These are phyloP conservation scores for Henningerozyma blattae DNA, from an alignment of 805 yeast species.

Conservation along the genomic window DNA sequence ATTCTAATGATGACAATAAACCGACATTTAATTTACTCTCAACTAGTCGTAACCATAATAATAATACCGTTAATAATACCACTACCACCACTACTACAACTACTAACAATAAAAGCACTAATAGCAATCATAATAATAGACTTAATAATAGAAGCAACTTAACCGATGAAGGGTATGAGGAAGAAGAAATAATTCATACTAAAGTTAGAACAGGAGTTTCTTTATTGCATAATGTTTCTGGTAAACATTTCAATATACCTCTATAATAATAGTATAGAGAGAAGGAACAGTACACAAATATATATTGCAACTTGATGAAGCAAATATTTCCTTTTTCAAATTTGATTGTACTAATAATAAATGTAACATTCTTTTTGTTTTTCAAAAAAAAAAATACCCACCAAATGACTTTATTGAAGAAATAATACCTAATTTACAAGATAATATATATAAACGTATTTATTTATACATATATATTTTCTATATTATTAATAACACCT, in stretches of 20 bases:
- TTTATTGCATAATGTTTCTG: constrained; percentile 30
- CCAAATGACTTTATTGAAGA: too few species aligned
- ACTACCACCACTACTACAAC: not conserved
- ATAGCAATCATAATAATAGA: not conserved
- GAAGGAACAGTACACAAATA: too few species aligned
- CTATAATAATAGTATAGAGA: constrained; percentile 5
- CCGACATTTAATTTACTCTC: constrained; percentile 1
- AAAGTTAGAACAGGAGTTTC: constrained; percentile 32
- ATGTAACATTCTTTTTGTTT: too few species aligned
- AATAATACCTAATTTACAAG: not conserved
- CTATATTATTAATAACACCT: not conserved
- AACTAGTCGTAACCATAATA: not conserved
- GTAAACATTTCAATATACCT: constrained; percentile 19
- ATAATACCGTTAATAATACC: not conserved
- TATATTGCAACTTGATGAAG: too few species aligned
- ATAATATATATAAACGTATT: not conserved
- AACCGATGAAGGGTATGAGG: constrained; percentile 2
- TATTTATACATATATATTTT: constrained; percentile 1
- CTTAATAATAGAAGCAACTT: not conserved
- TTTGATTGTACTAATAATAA: too few species aligned
- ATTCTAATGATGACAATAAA: not conserved
- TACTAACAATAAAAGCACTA: not conserved
- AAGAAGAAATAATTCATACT: constrained; percentile 27
- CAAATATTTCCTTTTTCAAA: too few species aligned
- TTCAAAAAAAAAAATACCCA: constrained; percentile 1